Conservation (phyloP, 257 asterid species). For the Coffea eugenioides region DNA sequence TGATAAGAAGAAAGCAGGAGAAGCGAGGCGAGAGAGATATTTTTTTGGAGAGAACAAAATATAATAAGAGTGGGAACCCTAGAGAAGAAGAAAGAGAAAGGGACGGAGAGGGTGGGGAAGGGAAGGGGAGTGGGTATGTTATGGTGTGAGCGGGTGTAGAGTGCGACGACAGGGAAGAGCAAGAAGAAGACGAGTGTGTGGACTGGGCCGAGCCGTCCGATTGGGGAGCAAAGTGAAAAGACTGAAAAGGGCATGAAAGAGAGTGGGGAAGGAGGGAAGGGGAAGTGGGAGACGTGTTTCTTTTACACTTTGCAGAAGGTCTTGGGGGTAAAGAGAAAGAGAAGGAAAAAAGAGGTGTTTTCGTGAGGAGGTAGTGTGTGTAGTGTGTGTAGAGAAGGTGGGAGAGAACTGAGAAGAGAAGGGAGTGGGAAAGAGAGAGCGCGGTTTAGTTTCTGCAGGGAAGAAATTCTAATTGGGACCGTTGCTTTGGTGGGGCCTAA, state of each 20-base stretch:
- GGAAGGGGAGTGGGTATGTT: conserved; percentile 9
- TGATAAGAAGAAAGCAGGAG: background rate
- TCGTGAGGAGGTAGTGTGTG: background rate
- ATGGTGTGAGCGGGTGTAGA: conserved; percentile 22
- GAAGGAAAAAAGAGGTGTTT: background rate
- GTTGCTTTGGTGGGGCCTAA: background rate
- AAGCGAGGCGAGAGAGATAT: background rate
- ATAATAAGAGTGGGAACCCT: conserved; percentile 26
- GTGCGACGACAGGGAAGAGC: conserved; percentile 16
- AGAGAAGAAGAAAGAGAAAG: conserved; percentile 11
- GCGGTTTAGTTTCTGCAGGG: background rate
- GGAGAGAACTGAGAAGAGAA: background rate
- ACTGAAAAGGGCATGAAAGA: conserved; percentile 26
- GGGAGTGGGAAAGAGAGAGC: background rate
- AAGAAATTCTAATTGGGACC: background rate
- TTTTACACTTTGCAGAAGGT: conserved; percentile 17
- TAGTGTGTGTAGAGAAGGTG: conserved; percentile 5
- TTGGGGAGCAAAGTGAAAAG: conserved; percentile 22
- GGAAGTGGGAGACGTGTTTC: background rate
- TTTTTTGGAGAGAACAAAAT: background rate
- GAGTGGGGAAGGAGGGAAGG: background rate
- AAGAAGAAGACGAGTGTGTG: conserved; percentile 28
- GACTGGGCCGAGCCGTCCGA: conserved; percentile 30
- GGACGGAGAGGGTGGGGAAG: conserved; percentile 1
- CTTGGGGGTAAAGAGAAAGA: conserved; percentile 2